Percentiles rank a stretch among this genome's conserved stretches.
phyloP scores from a whole-genome alignment of 2,329 filamentous ascomycete genomes.

The Colletotrichum graminicola region DNA sequence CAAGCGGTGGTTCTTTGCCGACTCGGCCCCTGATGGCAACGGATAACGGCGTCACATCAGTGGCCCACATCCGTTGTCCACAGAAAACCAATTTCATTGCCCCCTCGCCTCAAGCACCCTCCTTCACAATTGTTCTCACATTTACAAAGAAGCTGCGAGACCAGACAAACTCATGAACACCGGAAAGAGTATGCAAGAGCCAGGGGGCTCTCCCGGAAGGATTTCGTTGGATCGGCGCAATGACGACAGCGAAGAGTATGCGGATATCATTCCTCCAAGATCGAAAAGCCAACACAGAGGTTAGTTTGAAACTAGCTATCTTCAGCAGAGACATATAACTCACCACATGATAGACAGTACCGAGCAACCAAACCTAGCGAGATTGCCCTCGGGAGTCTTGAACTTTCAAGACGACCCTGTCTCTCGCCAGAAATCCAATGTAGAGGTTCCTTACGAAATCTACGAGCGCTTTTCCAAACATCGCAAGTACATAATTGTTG shows the following conservation, averaged over 20 bases:
- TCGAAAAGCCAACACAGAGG: slow-evolving; percentile 21
- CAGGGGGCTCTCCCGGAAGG: slow-evolving; percentile 19
- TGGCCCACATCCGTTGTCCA: slow-evolving; percentile 20
- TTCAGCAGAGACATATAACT: not conserved
- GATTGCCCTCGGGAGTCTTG: slow-evolving; percentile 30
- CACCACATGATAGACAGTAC: slow-evolving; percentile 17
- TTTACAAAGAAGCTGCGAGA: not conserved
- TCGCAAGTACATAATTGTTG: slow-evolving; percentile 76
- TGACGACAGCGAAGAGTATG: slow-evolving; percentile 33
- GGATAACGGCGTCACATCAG: slow-evolving; percentile 25
- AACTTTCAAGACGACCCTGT: slow-evolving; percentile 32
- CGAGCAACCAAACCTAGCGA: slow-evolving; percentile 5
- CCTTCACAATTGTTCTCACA: not conserved
- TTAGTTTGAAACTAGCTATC: not conserved
- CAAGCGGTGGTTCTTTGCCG: slow-evolving; percentile 19
- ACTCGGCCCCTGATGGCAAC: slow-evolving; percentile 29
- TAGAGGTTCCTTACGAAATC: slow-evolving; percentile 63
- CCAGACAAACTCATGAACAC: not conserved
- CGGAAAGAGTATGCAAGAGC: slow-evolving; percentile 15
- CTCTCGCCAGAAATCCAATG: slow-evolving; percentile 21
- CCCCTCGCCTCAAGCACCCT: not conserved
- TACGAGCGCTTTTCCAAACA: slow-evolving; percentile 73
- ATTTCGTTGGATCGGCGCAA: slow-evolving; percentile 20
- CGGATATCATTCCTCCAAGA: slow-evolving; percentile 21
- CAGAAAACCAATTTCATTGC: not conserved